Evolutionary conservation across 768 basidiomycete genomes (phyloP).

Genomic region (Gloeophyllum trabeum): DNA sequence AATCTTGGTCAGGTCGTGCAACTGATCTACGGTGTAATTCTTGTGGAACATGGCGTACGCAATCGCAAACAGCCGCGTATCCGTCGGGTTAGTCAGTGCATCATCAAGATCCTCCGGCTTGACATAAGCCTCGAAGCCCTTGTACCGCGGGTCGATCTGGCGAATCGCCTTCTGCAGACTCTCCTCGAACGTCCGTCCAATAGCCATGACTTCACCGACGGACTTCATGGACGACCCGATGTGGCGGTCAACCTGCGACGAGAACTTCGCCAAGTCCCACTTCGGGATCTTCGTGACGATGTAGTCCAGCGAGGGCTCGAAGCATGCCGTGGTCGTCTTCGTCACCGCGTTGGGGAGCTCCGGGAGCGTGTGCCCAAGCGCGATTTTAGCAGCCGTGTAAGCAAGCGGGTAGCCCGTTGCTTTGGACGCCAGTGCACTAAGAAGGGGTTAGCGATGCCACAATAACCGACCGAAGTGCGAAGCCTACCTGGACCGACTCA

Average conservation of each 20-base stretch:
- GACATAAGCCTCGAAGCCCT: slow-evolving; percentile 94
- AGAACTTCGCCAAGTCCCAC: slow-evolving; percentile 99
- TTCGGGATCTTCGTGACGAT: slow-evolving; percentile 99
- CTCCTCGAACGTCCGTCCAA: slow-evolving; percentile 98
- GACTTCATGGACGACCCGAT: slow-evolving; percentile 99
- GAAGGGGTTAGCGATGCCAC: slow-evolving; percentile 33
- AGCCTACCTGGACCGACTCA: slow-evolving; percentile 3
- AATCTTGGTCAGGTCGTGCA: slow-evolving; percentile 95
- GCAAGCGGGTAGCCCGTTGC: slow-evolving; percentile 98
- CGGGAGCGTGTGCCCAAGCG: slow-evolving; percentile 92
- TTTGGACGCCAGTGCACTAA: slow-evolving; percentile 86
- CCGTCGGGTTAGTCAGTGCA: slow-evolving; percentile 77
- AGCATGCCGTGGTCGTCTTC: slow-evolving; percentile 98
- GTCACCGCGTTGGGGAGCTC: slow-evolving; percentile 98
- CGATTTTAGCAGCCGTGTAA: slow-evolving; percentile 98
- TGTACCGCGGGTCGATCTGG: slow-evolving; percentile 93
- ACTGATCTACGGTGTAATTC: slow-evolving; percentile 77
- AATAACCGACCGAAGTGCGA: slow-evolving; percentile 4
- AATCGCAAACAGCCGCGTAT: slow-evolving; percentile 93
- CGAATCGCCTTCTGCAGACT: slow-evolving; percentile 97
- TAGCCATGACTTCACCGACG: slow-evolving; percentile 99
- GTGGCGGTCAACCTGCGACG: slow-evolving; percentile 83
- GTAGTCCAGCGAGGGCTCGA: slow-evolving; percentile 97
- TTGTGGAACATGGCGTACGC: slow-evolving; percentile 97
- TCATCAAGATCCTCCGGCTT: slow-evolving; percentile 77